Conservation (phyloP, 108 stramenopile species). For the Discostella stelligeroides region DNA sequence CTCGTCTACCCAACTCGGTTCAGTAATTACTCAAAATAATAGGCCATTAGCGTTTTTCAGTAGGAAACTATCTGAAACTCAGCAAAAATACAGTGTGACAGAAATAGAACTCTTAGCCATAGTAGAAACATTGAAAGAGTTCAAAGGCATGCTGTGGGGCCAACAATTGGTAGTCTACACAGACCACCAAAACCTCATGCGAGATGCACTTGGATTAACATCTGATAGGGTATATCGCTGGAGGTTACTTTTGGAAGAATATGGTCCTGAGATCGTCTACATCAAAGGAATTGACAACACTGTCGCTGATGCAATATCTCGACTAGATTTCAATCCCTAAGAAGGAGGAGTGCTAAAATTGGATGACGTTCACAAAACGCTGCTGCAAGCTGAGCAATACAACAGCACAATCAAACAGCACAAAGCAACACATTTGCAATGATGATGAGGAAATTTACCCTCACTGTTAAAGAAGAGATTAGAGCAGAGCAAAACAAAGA, state of each 20-base stretch:
- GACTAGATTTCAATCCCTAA: constrained; percentile 9
- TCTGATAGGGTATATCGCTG: constrained; percentile 10
- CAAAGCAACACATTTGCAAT: neutral
- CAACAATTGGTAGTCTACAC: constrained; percentile 28
- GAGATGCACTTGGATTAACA: constrained; percentile 6
- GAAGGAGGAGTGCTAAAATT: neutral
- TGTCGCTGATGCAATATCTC: constrained; percentile 23
- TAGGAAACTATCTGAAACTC: constrained; percentile 43
- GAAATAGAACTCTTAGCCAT: constrained; percentile 56
- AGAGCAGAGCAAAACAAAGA: neutral
- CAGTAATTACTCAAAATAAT: constrained; percentile 47
- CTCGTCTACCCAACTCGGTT: constrained; percentile 41
- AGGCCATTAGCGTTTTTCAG: constrained; percentile 52
- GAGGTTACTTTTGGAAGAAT: constrained; percentile 18
- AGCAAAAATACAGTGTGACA: constrained; percentile 38
- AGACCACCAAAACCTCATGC: constrained; percentile 18
- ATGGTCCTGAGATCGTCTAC: constrained; percentile 9
- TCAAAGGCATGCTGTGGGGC: constrained; percentile 46
- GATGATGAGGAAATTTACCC: constrained; percentile 20
- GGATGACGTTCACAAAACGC: constrained; percentile 17
- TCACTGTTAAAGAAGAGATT: too few species aligned
- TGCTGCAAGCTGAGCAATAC: neutral
- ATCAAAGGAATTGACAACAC: constrained; percentile 34
- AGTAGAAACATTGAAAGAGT: constrained; percentile 60
- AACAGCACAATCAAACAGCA: neutral